Percentiles rank a stretch among this genome's conserved stretches.
Evolutionary conservation across 306 rosid species (phyloP).

Genomic region (Prunus armeniaca): DNA sequence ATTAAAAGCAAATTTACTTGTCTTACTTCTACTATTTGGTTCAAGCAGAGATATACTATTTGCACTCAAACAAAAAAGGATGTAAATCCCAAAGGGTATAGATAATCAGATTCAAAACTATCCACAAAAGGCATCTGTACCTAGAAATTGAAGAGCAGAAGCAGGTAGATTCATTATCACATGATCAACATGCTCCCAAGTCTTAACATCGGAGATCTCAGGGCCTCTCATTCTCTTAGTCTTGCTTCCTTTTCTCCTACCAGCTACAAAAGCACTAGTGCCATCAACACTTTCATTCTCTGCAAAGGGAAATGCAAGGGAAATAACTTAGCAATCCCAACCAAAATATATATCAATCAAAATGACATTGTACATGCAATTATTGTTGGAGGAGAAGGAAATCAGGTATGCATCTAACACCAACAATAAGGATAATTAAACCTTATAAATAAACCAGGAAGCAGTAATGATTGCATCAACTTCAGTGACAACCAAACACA

Average conservation of each 20-base stretch:
- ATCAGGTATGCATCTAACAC: conserved; percentile 6
- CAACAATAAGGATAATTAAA: conserved; percentile 9
- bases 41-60: neutral
- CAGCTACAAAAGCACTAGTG: conserved; percentile 29
- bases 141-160: conserved; percentile 87
- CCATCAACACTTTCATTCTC: conserved; percentile 40
- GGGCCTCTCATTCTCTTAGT: conserved; percentile 67
- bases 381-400: conserved; percentile 13
- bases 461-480: conserved; percentile 14
- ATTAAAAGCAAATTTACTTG: conserved; percentile 8
- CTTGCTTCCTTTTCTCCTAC: conserved; percentile 45
- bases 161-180: conserved; percentile 92
- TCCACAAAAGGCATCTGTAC: conserved; percentile 33
- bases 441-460: conserved; percentile 1
- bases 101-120: neutral
- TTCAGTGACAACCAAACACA: conserved; percentile 15
- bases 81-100: neutral
- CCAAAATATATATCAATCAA: neutral
- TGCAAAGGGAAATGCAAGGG: conserved; percentile 27
- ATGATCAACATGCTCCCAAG: conserved; percentile 89
- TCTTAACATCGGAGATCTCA: conserved; percentile 37
- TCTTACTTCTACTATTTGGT: neutral
- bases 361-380: conserved; percentile 7
- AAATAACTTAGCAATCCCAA: neutral
- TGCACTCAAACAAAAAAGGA: neutral